Conservation (phyloP, 768 basidiomycete species). For the Suillus alpinus region DNA sequence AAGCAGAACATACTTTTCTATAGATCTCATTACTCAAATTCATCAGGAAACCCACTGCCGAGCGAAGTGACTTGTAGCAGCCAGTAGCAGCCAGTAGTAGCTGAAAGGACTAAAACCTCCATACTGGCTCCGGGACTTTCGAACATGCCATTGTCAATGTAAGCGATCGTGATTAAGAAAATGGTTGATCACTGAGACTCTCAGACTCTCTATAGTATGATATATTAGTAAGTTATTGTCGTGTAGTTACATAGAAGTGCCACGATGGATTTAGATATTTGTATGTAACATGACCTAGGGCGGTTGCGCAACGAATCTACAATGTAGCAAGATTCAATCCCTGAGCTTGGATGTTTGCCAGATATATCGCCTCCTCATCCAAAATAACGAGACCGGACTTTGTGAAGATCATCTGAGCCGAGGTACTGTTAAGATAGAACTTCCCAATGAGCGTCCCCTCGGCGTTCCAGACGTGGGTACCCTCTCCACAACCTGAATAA, state of each 20-base stretch:
- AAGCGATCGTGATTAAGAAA: no score
- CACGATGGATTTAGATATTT: no score
- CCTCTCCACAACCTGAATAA: slow-evolving; percentile 65
- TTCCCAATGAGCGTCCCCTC: slow-evolving; percentile 63
- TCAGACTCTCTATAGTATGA: no score
- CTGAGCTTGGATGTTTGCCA: slow-evolving; percentile 34
- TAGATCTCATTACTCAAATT: no score
- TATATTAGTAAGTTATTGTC: no score
- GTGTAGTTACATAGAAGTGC: no score
- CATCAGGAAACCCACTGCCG: background rate
- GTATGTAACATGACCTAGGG: slow-evolving; percentile 12
- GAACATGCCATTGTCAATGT: background rate
- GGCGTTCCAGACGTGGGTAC: slow-evolving; percentile 58
- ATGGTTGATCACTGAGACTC: no score
- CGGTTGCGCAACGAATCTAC: slow-evolving; percentile 6
- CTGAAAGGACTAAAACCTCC: background rate
- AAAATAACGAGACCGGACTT: slow-evolving; percentile 38
- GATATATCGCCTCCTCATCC: slow-evolving; percentile 37
- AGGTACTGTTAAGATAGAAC: slow-evolving; percentile 46
- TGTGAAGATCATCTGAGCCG: slow-evolving; percentile 40
- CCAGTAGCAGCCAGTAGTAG: background rate
- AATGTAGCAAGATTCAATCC: slow-evolving; percentile 24
- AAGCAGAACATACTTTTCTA: no score
- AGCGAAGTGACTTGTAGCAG: background rate
- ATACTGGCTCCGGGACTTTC: background rate